Conservation (phyloP, 805 yeast genomes). For the Scheffersomyces amazonensis region DNA sequence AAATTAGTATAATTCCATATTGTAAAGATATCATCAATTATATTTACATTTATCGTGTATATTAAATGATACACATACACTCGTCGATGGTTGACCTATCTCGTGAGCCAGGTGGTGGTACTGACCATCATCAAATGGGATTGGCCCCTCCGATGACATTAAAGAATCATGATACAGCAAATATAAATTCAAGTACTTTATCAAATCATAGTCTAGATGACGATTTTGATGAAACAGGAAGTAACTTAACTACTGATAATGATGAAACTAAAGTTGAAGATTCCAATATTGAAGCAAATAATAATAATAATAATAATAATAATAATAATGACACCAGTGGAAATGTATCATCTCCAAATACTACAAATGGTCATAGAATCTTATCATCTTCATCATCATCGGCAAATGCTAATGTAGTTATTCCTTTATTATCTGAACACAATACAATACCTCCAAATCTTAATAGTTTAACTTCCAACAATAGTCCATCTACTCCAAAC, state of each 20-base stretch:
- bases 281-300: neutral
- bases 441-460: neutral
- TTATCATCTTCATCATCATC: neutral
- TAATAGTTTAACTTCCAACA: conserved; percentile 1
- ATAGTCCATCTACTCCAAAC: conserved; percentile 21
- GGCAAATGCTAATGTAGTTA: neutral
- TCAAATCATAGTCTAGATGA: neutral
- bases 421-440: neutral
- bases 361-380: neutral
- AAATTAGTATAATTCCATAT: too few species aligned
- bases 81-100: neutral
- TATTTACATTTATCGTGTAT: too few species aligned
- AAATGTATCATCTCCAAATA: neutral
- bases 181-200: neutral
- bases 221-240: neutral
- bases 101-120: neutral
- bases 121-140: neutral
- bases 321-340: neutral
- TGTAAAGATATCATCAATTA: too few species aligned
- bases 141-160: neutral
- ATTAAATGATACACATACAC: neutral
- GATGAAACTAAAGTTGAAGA: neutral
- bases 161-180: neutral
- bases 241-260: neutral
- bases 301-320: neutral